phyloP scores from a whole-genome alignment of 257 asterid species.

The Solanum lycopersicoides region DNA sequence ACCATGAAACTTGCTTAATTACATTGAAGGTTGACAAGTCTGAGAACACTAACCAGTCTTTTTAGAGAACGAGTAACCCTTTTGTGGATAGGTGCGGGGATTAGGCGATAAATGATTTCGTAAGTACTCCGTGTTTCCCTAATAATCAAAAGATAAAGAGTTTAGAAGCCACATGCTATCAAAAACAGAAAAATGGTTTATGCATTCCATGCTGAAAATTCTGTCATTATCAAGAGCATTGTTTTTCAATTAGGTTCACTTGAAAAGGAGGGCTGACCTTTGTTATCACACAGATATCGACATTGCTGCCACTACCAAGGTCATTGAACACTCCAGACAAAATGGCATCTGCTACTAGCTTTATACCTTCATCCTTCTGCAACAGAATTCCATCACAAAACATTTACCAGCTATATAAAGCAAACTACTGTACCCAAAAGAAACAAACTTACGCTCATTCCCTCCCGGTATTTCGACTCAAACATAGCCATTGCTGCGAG shows the following conservation, averaged over 20 bases:
- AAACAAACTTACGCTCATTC: constrained; percentile 57
- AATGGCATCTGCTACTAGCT: constrained; percentile 80
- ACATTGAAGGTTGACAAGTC: background rate
- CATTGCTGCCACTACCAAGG: constrained; percentile 98
- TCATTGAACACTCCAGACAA: constrained; percentile 90
- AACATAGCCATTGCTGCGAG: constrained; percentile 96
- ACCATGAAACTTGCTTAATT: background rate
- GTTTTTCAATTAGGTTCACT: background rate
- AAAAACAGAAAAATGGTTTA: background rate
- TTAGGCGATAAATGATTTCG: constrained; percentile 66
- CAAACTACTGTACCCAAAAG: background rate
- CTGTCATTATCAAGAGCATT: background rate
- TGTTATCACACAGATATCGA: constrained; percentile 77
- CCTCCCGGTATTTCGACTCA: constrained; percentile 81
- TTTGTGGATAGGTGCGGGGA: constrained; percentile 79
- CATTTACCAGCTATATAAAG: background rate
- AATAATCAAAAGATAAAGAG: background rate
- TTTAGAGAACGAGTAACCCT: constrained; percentile 64
- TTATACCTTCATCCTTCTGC: constrained; percentile 84
- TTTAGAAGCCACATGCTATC: background rate
- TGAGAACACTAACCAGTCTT: constrained; percentile 62
- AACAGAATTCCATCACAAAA: constrained; percentile 2
- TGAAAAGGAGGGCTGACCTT: constrained; percentile 37
- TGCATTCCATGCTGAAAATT: background rate
- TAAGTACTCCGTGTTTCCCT: constrained; percentile 75